These are phyloP conservation scores for Chenopodium berlandieri DNA, from an alignment of 148 eudicot genomes.

Conservation along the genomic window DNA sequence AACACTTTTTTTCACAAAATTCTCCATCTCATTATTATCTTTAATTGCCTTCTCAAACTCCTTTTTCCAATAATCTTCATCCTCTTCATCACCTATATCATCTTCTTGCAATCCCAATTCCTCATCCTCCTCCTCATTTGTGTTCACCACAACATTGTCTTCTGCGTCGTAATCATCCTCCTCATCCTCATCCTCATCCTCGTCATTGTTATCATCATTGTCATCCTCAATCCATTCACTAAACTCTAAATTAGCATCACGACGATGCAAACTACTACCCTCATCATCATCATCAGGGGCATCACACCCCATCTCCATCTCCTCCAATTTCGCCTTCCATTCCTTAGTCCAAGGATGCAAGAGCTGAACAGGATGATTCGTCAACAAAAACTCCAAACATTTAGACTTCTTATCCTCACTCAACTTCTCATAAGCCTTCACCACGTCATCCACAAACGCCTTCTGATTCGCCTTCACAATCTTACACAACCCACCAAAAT, in stretches of 20 bases:
- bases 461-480: conserved; percentile 71
- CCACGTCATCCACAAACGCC: conserved; percentile 96
- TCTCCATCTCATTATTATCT: conserved; percentile 80
- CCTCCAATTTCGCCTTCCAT: conserved; percentile 96
- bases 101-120: conserved; percentile 47
- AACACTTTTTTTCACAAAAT: conserved; percentile 46
- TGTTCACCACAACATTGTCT: conserved; percentile 45
- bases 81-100: conserved; percentile 56
- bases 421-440: conserved; percentile 78
- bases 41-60: conserved; percentile 75
- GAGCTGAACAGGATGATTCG: conserved; percentile 67
- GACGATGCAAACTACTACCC: conserved; percentile 8
- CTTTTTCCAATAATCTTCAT: conserved; percentile 65
- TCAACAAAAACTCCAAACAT: conserved; percentile 76
- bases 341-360: conserved; percentile 95
- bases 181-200: conserved; percentile 37
- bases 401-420: conserved; percentile 82
- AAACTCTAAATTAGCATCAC: conserved; percentile 29
- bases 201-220: conserved; percentile 31
- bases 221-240: conserved; percentile 82
- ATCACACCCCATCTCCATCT: conserved; percentile 95
- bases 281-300: conserved; percentile 76
- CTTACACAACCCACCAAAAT: conserved; percentile 87
- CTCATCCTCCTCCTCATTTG: conserved; percentile 40
- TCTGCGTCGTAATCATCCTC: conserved; percentile 20